Conservation (phyloP, 768 basidiomycete genomes). For the Cantharellus anzutake region DNA sequence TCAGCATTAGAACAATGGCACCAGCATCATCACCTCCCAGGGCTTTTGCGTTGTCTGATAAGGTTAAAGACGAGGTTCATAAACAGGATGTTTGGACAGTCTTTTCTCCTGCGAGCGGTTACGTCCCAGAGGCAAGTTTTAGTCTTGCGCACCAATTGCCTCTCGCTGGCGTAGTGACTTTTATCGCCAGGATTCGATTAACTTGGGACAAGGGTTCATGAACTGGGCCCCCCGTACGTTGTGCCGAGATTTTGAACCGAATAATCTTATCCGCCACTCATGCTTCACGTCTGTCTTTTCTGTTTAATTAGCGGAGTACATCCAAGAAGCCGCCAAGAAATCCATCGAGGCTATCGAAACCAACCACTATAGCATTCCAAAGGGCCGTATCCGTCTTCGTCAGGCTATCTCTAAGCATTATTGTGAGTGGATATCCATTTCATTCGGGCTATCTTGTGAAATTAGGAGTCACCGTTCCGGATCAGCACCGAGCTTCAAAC, state of each 20-base stretch:
- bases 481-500: conserved; percentile 20
- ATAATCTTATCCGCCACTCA: background rate
- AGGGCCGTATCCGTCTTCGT: conserved; percentile 71
- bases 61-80: background rate
- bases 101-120: background rate
- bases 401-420: conserved; percentile 28
- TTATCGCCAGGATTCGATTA: conserved; percentile 50
- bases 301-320: conserved; percentile 40
- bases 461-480: conserved; percentile 14
- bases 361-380: conserved; percentile 86
- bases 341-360: conserved; percentile 41
- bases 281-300: too few species aligned
- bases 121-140: background rate
- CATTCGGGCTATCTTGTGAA: background rate
- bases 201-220: conserved; percentile 92
- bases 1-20: background rate
- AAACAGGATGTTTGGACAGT: background rate
- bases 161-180: background rate
- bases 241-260: background rate
- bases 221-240: conserved; percentile 40
- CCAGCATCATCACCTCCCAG: background rate
- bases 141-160: background rate
- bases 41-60: background rate
- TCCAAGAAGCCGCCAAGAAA: conserved; percentile 49
- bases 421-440: background rate